Conservation (phyloP, 106 monocot species). For the Dioscorea alata region DNA sequence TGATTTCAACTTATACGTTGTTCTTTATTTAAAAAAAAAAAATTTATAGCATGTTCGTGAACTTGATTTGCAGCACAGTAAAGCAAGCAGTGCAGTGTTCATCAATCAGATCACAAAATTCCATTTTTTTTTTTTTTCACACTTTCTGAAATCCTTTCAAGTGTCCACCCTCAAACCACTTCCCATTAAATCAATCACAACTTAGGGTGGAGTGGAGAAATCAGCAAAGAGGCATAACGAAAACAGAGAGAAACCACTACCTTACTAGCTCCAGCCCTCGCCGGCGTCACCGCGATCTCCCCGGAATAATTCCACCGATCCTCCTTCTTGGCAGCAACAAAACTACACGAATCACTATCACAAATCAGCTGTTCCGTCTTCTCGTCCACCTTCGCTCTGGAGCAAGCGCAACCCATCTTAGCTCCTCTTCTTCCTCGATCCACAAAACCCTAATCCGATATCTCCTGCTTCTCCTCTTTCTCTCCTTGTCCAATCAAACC, state of each 20-base stretch:
- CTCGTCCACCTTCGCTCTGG: not conserved
- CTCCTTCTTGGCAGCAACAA: not conserved
- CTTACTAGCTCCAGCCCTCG: not conserved
- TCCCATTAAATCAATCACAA: too few relatives aligned
- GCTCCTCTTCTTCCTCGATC: not conserved
- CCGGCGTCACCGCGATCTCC: not conserved
- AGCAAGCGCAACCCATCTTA: slow-evolving; percentile 2
- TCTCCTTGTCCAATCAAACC: not conserved
- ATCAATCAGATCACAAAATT: too few relatives aligned
- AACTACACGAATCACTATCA: not conserved
- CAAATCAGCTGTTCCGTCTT: not conserved
- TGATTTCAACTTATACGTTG: too few relatives aligned
- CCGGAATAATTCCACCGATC: not conserved
- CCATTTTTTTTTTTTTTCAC: too few relatives aligned
- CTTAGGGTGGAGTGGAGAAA: not conserved
- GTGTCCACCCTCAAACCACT: too few relatives aligned
- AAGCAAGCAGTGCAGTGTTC: too few relatives aligned
- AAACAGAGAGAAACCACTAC: not conserved
- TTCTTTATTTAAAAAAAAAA: too few relatives aligned
- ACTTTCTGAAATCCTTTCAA: too few relatives aligned
- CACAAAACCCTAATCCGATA: too few relatives aligned
- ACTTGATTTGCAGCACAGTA: too few relatives aligned
- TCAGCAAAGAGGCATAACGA: not conserved
- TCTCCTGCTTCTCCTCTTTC: not conserved
- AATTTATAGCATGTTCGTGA: too few relatives aligned